phyloP scores from a whole-genome alignment of 306 rosid genomes.

The Cucurbita pepo region DNA sequence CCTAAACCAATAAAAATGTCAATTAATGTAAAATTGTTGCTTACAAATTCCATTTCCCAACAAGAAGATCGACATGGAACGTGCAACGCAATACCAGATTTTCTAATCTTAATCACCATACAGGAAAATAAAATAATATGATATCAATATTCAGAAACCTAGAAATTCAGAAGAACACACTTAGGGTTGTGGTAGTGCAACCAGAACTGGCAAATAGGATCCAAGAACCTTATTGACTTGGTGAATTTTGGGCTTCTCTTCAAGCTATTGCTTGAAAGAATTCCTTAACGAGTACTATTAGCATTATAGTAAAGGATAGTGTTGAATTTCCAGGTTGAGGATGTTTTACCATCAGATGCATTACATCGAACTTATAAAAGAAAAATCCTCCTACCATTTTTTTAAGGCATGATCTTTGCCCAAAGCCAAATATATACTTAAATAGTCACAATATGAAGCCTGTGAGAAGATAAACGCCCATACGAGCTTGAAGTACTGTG shows the following conservation, averaged over 20 bases:
- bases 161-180: neutral
- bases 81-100: neutral
- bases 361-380: neutral
- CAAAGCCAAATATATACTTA: neutral
- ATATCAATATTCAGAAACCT: neutral
- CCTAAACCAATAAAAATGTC: slow-evolving; percentile 30
- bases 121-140: neutral
- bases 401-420: neutral
- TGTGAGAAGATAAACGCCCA: neutral
- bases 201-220: neutral
- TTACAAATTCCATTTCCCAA: neutral
- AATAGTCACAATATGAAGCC: neutral
- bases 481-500: neutral
- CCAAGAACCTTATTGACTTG: neutral
- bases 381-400: neutral
- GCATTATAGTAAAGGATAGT: neutral
- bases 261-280: neutral
- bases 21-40: neutral
- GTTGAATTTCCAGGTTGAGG: neutral
- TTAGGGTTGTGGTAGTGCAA: neutral
- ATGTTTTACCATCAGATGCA: neutral
- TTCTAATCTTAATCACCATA: neutral
- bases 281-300: neutral
- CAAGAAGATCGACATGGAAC: neutral
- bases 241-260: neutral